Conservation (phyloP, 2,329 filamentous ascomycete species). For the Podosphaera fusca region DNA sequence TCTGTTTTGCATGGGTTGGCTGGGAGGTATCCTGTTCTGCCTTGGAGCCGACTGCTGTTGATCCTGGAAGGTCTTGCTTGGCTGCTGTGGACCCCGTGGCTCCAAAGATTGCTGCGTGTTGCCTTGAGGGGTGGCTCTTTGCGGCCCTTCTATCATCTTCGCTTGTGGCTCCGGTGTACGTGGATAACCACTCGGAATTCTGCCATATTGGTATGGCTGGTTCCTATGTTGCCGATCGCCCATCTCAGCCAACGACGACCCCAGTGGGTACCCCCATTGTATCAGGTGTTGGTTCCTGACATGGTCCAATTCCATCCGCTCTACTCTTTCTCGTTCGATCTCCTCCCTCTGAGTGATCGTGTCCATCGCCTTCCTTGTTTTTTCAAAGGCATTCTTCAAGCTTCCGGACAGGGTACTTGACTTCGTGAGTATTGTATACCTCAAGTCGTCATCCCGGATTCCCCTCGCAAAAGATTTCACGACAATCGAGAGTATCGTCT, state of each 20-base stretch:
- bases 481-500: background rate
- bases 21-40: no score
- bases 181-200: no score
- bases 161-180: no score
- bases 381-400: background rate
- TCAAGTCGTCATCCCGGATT: background rate
- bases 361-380: background rate
- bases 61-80: no score
- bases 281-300: background rate
- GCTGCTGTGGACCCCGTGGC: no score
- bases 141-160: no score
- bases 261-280: background rate
- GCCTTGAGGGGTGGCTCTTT: no score
- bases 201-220: no score
- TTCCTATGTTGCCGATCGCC: background rate
- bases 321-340: background rate
- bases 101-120: no score
- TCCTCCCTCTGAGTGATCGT: background rate
- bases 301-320: background rate
- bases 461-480: background rate
- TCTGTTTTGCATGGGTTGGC: no score
- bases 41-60: no score
- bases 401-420: background rate
- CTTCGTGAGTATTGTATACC: background rate
- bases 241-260: background rate